These are phyloP conservation scores for Setaria italica DNA, from an alignment of 202 grass and related monocot species.

Conservation along the genomic window DNA sequence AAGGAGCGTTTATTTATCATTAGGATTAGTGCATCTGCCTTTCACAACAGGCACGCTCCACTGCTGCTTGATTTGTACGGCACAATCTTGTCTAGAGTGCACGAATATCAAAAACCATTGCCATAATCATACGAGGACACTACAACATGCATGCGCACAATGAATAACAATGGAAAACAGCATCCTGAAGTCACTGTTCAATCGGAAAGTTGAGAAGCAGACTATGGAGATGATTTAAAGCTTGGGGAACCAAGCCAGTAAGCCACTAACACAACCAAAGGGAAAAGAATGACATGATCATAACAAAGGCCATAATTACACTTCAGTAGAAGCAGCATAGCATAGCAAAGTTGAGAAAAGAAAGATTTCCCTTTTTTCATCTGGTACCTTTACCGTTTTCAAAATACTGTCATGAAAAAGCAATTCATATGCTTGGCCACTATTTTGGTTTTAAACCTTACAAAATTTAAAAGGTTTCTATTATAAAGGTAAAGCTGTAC, in stretches of 20 bases:
- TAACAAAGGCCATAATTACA: constrained; percentile 39
- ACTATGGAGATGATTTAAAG: constrained; percentile 32
- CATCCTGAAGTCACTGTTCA: constrained; percentile 37
- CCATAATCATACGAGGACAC: constrained; percentile 41
- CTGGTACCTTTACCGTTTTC: not conserved
- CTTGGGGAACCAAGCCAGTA: constrained; percentile 42
- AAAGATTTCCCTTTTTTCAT: constrained; percentile 7
- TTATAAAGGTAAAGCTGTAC: constrained; percentile 13
- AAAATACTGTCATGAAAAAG: constrained; percentile 27
- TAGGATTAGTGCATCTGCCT: constrained; percentile 30
- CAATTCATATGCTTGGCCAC: not conserved
- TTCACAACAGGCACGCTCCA: constrained; percentile 34
- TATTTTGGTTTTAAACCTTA: not conserved
- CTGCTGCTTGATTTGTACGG: constrained; percentile 49
- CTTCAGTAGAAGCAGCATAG: constrained; percentile 37
- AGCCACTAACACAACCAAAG: constrained; percentile 41
- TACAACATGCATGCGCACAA: constrained; percentile 44
- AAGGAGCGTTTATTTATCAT: constrained; percentile 40
- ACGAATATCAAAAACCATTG: constrained; percentile 39
- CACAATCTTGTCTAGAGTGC: constrained; percentile 38
- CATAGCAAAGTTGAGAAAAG: constrained; percentile 20
- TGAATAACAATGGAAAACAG: constrained; percentile 22
- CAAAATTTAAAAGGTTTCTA: not conserved
- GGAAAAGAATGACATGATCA: constrained; percentile 9
- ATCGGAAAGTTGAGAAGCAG: constrained; percentile 27